Conservation (phyloP, 495 filamentous ascomycete genomes). For the Rhypophila decipiens region DNA sequence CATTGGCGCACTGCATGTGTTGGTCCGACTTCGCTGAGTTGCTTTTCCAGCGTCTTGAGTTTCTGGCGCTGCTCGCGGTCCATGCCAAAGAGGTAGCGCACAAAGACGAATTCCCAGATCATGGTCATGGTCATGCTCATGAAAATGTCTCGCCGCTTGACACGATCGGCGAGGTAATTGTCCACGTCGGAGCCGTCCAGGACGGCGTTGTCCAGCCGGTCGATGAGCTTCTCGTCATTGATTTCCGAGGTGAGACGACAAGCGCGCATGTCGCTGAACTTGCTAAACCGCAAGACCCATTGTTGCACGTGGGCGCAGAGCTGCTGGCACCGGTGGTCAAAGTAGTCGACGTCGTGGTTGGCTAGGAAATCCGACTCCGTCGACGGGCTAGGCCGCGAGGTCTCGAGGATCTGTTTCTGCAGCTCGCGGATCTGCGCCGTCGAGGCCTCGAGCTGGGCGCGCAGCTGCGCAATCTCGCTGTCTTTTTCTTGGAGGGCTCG, state of each 20-base stretch:
- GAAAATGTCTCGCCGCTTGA: conserved; percentile 82
- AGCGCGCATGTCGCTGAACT: conserved; percentile 81
- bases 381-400: conserved; percentile 22
- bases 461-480: conserved; percentile 67
- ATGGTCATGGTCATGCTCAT: conserved; percentile 97
- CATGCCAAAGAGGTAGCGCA: conserved; percentile 96
- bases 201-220: conserved; percentile 86
- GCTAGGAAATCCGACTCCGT: conserved; percentile 71
- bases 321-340: conserved; percentile 87
- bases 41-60: conserved; percentile 87
- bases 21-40: conserved; percentile 78
- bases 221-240: conserved; percentile 80
- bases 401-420: conserved; percentile 69
- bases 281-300: conserved; percentile 95
- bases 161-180: conserved; percentile 74
- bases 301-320: conserved; percentile 90
- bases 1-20: conserved; percentile 82
- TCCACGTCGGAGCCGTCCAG: conserved; percentile 91
- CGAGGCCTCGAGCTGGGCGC: conserved; percentile 67
- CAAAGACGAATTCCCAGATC: conserved; percentile 97
- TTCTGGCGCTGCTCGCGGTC: conserved; percentile 95
- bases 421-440: conserved; percentile 73
- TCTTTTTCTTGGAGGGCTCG: conserved; percentile 73
- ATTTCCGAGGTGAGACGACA: conserved; percentile 77
- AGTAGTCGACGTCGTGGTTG: conserved; percentile 85